phyloP scores from a whole-genome alignment of 2,329 filamentous ascomycete genomes.

The Botrytis galanthina region DNA sequence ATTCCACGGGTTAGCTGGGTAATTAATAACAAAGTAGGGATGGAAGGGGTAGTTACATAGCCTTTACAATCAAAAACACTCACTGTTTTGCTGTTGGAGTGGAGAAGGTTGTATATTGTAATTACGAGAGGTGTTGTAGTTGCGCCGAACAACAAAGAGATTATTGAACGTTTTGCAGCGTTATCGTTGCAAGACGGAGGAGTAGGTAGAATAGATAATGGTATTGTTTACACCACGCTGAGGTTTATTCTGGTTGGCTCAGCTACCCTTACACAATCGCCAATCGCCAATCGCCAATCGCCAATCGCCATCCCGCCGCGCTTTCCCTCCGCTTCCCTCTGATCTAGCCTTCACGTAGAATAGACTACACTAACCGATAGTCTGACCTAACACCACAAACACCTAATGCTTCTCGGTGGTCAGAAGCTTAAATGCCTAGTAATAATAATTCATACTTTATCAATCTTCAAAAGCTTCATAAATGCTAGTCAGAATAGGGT shows the following conservation, averaged over 20 bases:
- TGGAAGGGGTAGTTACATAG: slow-evolving; percentile 2
- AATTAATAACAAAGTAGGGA: slow-evolving; percentile 15
- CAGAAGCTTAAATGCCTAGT: background rate
- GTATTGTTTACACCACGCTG: slow-evolving; percentile 12
- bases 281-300: slow-evolving; percentile 5
- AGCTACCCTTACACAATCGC: slow-evolving; percentile 5
- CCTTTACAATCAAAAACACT: background rate
- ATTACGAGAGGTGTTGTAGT: slow-evolving; percentile 1
- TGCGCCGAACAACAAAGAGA: slow-evolving; percentile 3
- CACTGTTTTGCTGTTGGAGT: background rate
- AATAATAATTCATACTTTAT: background rate
- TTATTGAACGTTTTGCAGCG: background rate
- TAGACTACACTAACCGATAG: slow-evolving; percentile 4
- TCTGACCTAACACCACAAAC: background rate
- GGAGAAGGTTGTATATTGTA: background rate
- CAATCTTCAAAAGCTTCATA: background rate
- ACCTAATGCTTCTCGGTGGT: background rate
- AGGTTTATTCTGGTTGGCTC: slow-evolving; percentile 8
- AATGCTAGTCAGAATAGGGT: slow-evolving; percentile 13
- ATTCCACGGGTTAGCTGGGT: slow-evolving; percentile 37
- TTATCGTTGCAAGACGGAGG: background rate
- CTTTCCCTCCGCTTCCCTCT: slow-evolving; percentile 5
- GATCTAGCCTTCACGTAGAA: slow-evolving; percentile 7
- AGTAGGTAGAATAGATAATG: background rate
- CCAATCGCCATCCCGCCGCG: slow-evolving; percentile 7